A percentile compares a stretch with the other conserved stretches of the same genome.
Conservation (phyloP, 1,284 basidiomycete genomes). For the Coniferiporia sulphurascens region DNA sequence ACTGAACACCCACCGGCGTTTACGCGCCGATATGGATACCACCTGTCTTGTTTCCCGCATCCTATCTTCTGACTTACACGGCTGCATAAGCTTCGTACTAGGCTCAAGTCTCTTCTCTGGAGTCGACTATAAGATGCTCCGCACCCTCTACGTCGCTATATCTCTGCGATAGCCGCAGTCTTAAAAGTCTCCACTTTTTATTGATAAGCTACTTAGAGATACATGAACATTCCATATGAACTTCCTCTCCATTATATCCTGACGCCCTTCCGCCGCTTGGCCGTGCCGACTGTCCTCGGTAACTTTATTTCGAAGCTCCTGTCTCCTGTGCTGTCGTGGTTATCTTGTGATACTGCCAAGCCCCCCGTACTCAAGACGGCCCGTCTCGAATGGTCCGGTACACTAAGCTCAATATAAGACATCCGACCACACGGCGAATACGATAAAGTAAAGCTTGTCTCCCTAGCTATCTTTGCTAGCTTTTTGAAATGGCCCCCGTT, state of each 20-base stretch:
- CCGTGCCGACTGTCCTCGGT: background rate
- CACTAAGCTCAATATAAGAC: background rate
- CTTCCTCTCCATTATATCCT: background rate
- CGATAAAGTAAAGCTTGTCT: background rate
- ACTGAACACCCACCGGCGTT: no score
- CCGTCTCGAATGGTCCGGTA: background rate
- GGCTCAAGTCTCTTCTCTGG: no score
- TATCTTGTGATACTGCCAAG: no score
- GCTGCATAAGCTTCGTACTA: no score
- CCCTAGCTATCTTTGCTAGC: background rate
- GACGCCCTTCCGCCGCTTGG: background rate
- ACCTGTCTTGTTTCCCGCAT: no score
- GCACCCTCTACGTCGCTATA: no score
- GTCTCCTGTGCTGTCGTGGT: no score
- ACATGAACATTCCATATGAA: background rate
- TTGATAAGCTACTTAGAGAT: background rate
- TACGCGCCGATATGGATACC: no score
- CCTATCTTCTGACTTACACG: no score
- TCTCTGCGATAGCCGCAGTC: no score
- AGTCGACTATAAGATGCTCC: no score
- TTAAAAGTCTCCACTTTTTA: background rate
- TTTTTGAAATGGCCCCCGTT: constrained; percentile 4
- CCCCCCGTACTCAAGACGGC: no score
- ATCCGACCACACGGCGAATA: background rate
- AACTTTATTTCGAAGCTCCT: background rate